Evolutionary conservation across 2,329 filamentous ascomycete species (phyloP).

Genomic region (Trichoderma oligosporum): DNA sequence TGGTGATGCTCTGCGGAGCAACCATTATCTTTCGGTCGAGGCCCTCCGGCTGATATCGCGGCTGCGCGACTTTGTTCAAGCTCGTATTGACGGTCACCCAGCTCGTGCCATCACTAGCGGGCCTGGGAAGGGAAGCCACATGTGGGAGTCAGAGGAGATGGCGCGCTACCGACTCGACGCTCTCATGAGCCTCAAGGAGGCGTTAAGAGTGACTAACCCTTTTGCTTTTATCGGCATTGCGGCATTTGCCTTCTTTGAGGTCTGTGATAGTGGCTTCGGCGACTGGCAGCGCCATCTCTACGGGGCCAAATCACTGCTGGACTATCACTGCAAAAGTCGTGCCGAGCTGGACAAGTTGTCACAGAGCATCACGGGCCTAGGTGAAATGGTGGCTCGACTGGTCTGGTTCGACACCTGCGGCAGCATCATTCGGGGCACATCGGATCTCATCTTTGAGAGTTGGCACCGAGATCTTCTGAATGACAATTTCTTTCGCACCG

Average conservation of each 20-base stretch:
- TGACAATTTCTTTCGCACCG: slow-evolving; percentile 34
- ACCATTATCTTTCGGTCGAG: slow-evolving; percentile 22
- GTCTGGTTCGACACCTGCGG: slow-evolving; percentile 42
- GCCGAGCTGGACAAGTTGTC: slow-evolving; percentile 35
- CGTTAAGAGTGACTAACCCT: slow-evolving; percentile 38
- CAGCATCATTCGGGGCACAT: slow-evolving; percentile 23
- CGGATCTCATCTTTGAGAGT: slow-evolving; percentile 36
- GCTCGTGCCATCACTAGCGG: neutral
- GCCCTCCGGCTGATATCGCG: slow-evolving; percentile 27
- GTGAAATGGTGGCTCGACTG: slow-evolving; percentile 38
- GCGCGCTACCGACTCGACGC: slow-evolving; percentile 32
- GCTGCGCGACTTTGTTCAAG: slow-evolving; percentile 28
- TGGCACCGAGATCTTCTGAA: slow-evolving; percentile 38
- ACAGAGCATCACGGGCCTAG: slow-evolving; percentile 33
- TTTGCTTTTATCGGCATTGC: slow-evolving; percentile 43
- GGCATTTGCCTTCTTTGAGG: slow-evolving; percentile 43
- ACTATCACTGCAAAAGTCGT: slow-evolving; percentile 37
- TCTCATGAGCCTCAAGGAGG: slow-evolving; percentile 36
- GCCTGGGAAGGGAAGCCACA: neutral
- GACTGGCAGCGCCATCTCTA: slow-evolving; percentile 39
- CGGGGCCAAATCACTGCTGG: slow-evolving; percentile 39
- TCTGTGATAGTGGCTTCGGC: slow-evolving; percentile 40
- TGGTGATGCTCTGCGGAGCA: neutral
- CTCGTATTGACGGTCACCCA: slow-evolving; percentile 23
- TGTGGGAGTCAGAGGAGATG: slow-evolving; percentile 22